phyloP scores from a whole-genome alignment of 2,329 filamentous ascomycete species.

The Diaporthe amygdali region DNA sequence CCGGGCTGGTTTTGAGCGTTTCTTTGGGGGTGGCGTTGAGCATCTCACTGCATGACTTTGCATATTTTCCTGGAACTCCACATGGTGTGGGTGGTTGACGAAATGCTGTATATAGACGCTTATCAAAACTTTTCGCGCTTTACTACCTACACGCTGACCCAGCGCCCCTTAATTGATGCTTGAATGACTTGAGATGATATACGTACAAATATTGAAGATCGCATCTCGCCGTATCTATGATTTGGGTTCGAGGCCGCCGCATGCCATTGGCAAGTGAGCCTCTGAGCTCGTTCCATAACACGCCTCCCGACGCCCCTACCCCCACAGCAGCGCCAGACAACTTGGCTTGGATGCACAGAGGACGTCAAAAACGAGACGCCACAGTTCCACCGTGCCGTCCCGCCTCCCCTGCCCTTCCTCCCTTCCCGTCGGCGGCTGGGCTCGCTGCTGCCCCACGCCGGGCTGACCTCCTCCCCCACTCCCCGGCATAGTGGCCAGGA shows the following conservation, averaged over 20 bases:
- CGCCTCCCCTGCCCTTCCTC: too few relatives aligned
- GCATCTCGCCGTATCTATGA: not conserved
- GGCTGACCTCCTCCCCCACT: not conserved
- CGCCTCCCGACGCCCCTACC: not conserved
- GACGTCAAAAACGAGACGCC: not conserved
- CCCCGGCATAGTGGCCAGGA: not conserved
- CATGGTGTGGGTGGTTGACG: not conserved
- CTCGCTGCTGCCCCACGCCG: not conserved
- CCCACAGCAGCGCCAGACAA: not conserved
- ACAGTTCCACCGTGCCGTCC: constrained; percentile 4
- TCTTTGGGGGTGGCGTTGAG: constrained; percentile 5
- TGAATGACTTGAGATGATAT: not conserved
- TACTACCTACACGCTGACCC: not conserved
- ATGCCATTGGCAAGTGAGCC: not conserved
- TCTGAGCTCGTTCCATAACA: not conserved
- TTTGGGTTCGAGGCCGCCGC: too few relatives aligned
- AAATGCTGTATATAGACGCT: not conserved
- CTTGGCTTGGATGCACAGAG: not conserved
- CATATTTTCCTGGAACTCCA: constrained; percentile 1
- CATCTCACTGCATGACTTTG: constrained; percentile 4
- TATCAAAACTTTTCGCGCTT: not conserved
- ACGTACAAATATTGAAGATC: not conserved
- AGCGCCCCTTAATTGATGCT: not conserved
- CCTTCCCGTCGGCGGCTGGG: not conserved
- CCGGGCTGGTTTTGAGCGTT: not conserved